Conservation (phyloP, 768 basidiomycete species). For the Lactarius trivialis region DNA sequence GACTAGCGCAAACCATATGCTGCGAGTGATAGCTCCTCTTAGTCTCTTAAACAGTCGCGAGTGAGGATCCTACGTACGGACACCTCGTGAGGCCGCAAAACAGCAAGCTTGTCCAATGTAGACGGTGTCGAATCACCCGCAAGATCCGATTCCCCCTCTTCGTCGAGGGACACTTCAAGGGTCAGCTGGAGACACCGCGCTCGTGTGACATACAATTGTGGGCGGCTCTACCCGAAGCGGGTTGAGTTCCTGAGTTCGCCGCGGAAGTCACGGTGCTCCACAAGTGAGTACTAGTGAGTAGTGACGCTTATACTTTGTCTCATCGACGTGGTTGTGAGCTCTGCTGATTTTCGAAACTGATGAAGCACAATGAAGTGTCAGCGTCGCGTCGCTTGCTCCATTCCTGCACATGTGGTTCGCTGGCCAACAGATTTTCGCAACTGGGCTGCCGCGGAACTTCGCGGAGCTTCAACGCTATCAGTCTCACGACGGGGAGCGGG, state of each 20-base stretch:
- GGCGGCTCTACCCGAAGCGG: neutral
- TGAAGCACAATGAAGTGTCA: neutral
- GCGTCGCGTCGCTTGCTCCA: neutral
- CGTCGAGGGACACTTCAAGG: neutral
- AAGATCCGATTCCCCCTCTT: neutral
- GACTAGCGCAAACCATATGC: neutral
- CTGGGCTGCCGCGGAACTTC: conserved; percentile 26
- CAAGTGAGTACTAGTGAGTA: too few relatives aligned
- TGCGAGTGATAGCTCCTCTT: neutral
- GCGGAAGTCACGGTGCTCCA: neutral
- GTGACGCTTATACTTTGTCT: neutral
- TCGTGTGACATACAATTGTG: neutral
- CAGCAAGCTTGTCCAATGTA: neutral
- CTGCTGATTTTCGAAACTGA: neutral
- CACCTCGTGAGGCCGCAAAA: neutral
- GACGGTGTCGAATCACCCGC: neutral
- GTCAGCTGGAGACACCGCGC: neutral
- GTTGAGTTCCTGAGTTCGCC: neutral
- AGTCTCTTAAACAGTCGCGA: neutral
- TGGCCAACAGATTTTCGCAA: conserved; percentile 30
- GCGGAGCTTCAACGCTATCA: conserved; percentile 29
- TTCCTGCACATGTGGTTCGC: conserved; percentile 28
- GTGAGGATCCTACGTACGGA: neutral
- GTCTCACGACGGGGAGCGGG: conserved; percentile 23
- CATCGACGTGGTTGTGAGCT: neutral